These are phyloP conservation scores for Colletotrichum costaricense DNA, from an alignment of 2,329 filamentous ascomycete genomes.

Conservation along the genomic window DNA sequence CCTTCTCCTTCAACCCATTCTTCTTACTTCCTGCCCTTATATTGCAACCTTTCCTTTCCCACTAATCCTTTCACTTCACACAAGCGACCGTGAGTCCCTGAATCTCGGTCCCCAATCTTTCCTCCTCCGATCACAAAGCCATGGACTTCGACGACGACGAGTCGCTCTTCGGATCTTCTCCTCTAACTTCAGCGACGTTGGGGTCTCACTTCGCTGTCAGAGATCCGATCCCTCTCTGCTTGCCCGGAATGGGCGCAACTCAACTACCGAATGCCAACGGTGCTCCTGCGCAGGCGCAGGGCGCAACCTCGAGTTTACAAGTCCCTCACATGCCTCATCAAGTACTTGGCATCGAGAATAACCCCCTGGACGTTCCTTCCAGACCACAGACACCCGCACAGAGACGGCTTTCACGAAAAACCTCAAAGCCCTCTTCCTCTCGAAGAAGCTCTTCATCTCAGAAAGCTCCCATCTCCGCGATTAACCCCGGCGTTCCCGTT, in stretches of 20 bases:
- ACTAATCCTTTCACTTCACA: background rate
- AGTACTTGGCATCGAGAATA: background rate
- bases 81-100: background rate
- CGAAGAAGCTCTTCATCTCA: background rate
- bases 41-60: background rate
- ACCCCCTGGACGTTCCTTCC: background rate
- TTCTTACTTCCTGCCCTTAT: background rate
- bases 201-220: background rate
- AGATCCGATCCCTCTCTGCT: background rate
- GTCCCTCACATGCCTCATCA: background rate
- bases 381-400: background rate
- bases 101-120: background rate
- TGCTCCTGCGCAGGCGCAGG: background rate
- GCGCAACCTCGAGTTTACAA: background rate
- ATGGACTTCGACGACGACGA: background rate
- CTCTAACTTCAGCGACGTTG: background rate
- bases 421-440: background rate
- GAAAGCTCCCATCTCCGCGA: background rate
- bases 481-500: background rate
- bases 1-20: background rate
- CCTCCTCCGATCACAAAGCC: too few relatives aligned
- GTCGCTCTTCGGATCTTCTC: background rate
- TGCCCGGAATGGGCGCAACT: background rate
- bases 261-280: background rate
- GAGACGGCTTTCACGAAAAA: background rate